Base-by-base conservation (phyloP, 2,329 filamentous ascomycete genomes). In the Verticillium albo-atrum region DNA sequence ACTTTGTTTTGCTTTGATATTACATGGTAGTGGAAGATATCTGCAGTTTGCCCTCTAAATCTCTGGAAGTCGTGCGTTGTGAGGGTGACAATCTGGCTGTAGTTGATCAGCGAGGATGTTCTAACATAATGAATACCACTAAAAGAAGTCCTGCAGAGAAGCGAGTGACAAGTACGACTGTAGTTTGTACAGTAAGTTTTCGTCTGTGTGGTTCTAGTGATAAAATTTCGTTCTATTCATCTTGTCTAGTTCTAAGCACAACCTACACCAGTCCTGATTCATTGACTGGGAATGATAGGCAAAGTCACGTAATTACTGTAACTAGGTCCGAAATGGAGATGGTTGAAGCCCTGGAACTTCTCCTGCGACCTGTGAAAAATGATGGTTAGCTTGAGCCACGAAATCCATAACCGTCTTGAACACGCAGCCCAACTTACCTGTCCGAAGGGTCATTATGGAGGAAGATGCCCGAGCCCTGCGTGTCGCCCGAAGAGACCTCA, bases 391-490 rank as follows among this genome's bases (percentile, higher is more conserved):
- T 14, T 25, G 15, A 25, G 15, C 20, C 6, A 9, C 15, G 20
- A 4, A 6, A n/a, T 61, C 77, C 20, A 9, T 28, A 20, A 35
- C 14, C n/a, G n/a, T n/a, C n/a, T n/a, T n/a, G n/a, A n/a, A 3
- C 14, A 15, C 12, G 23, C 12, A 14, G 75, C 62, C 0, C 1
- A 34, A 61, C 74, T 65, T 65, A 75, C 75, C 80, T 70, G 64
- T 85, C 84, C 20, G 74, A 70, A 0, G 77, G 70, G 60, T 80
- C 76, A 26, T 77, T 74, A 65, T 87, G 84, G 62, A 73, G 70
- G 68, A 87, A 87, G 26, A 85, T 76, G 0, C 83, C 85, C 34
- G 75, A 78, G 1, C 85, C 85, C 62, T 87, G 83, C 0, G 85
- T 87, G 69, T 88, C 85, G 1, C 81, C 81, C 51, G 75, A 78